Base-by-base conservation (phyloP, 176 grass and related monocot genomes). In the Miscanthus lutarioriparius region DNA sequence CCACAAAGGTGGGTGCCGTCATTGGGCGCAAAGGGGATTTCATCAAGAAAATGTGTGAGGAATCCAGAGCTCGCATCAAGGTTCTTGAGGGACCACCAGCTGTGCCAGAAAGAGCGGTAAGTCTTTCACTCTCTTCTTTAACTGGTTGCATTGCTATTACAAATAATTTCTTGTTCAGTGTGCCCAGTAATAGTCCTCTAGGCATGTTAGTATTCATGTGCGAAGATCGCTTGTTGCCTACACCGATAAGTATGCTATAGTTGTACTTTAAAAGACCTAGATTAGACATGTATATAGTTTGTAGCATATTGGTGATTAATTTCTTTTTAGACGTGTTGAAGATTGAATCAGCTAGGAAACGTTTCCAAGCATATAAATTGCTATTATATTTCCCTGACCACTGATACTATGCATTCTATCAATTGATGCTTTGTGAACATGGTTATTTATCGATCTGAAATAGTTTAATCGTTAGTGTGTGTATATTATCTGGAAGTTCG, bases 1-100 rank as follows among this genome's bases (percentile, higher is more conserved):
- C 79, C 28, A 88, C 91, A 10, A 99, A 99, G 87, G 97, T 94
- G 6, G 97, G 97, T 41, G 89, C 91, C 27, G 70, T 99, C 37
- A 99, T 99, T 82, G 97, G 97, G 3, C 97, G 94, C 59, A 99
- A 99, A 82, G 97, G 97, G 47, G 97, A 99, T 78, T 92, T 87
- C 61, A 99, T 99, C 44, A 99, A 96, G 70, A 99, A 67, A 80
- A 96, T 99, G 88, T 93, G 91, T 10, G 96, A 99, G 86, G 96
- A 99, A 83, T 96, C 96, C 8, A 94, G 76, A 80, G 88, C 96
- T 78, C 93, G 96, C 54, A 99, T 99, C 40, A 99, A 95, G 89
- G 91, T 99, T 59, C 93, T 99, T 23, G 94, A 99, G 37, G 93
- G 86, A 43, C 93, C 96, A 70, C 93, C 90, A 74, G 88, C 91